Percentiles rank a stretch among this genome's conserved stretches.
These are phyloP conservation scores for Tephrocybe sp. DNA, from an alignment of 768 basidiomycete genomes.

Conservation along the genomic window DNA sequence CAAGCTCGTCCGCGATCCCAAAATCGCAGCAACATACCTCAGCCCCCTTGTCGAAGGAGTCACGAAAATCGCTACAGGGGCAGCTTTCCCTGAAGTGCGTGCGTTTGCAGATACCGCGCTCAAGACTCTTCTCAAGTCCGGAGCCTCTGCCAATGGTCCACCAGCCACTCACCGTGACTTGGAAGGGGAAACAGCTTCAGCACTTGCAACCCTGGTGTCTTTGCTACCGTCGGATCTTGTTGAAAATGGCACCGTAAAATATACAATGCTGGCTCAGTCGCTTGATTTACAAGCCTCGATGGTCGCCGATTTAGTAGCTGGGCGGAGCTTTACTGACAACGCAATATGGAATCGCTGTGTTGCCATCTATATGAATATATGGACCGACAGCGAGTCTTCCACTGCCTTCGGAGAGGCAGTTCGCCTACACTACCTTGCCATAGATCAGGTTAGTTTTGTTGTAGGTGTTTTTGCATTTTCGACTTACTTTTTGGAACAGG, in stretches of 20 bases:
- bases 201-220: constrained; percentile 53
- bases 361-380: constrained; percentile 67
- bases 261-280: constrained; percentile 53
- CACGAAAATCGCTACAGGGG: constrained; percentile 82
- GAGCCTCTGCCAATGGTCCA: constrained; percentile 72
- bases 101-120: constrained; percentile 49
- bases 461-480: background rate
- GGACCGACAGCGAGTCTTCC: constrained; percentile 54
- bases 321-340: constrained; percentile 51
- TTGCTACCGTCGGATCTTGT: constrained; percentile 52
- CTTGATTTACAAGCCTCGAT: constrained; percentile 73
- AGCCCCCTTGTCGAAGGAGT: constrained; percentile 88
- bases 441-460: constrained; percentile 55
- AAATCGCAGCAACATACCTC: constrained; percentile 85
- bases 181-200: constrained; percentile 56
- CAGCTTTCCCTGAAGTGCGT: constrained; percentile 91
- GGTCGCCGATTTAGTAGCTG: constrained; percentile 72
- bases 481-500: constrained; percentile 32
- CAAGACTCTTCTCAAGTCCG: constrained; percentile 75
- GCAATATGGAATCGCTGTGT: constrained; percentile 69
- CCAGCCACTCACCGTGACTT: constrained; percentile 73
- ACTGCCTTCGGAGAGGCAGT: constrained; percentile 58
- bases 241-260: constrained; percentile 45
- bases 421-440: constrained; percentile 69
- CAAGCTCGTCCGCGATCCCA: constrained; percentile 92